Evolutionary conservation across 129 eudicot species (phyloP).

Genomic region (Lactuca saligna): DNA sequence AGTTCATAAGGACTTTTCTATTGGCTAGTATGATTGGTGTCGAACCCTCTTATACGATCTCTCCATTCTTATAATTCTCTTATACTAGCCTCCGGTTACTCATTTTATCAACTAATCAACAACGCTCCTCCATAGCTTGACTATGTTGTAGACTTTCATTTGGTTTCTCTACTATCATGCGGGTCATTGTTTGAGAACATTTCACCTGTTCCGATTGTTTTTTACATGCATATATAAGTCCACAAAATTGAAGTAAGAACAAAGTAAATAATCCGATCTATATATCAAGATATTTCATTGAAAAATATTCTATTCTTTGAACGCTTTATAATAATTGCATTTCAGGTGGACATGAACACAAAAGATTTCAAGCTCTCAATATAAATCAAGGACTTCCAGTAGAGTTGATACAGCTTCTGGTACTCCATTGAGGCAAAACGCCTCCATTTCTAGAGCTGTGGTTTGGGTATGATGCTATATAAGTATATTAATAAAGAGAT

Average conservation of each 20-base stretch:
- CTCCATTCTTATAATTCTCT: too few species aligned
- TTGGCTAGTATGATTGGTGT: too few species aligned
- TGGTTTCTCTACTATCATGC: too few species aligned
- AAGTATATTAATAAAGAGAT: conserved; percentile 18
- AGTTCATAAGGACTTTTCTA: too few species aligned
- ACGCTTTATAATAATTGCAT: not conserved
- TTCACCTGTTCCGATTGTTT: not conserved
- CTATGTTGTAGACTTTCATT: too few species aligned
- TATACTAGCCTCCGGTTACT: too few species aligned
- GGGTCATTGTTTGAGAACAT: too few species aligned
- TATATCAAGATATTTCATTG: not conserved
- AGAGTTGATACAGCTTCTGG: conserved; percentile 21
- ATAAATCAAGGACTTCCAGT: conserved; percentile 14
- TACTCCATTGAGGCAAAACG: conserved; percentile 26
- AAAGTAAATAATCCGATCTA: not conserved
- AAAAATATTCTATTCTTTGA: not conserved
- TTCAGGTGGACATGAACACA: conserved; percentile 31
- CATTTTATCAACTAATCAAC: too few species aligned
- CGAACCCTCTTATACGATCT: too few species aligned
- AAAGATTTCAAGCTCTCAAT: conserved; percentile 23
- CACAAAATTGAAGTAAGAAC: too few species aligned
- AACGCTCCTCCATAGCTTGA: too few species aligned
- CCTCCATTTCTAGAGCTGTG: conserved; percentile 21
- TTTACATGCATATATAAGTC: not conserved
- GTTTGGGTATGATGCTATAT: conserved; percentile 16